phyloP scores from a whole-genome alignment of 1,139 yeast genomes.

The Hyphopichia burtonii region DNA sequence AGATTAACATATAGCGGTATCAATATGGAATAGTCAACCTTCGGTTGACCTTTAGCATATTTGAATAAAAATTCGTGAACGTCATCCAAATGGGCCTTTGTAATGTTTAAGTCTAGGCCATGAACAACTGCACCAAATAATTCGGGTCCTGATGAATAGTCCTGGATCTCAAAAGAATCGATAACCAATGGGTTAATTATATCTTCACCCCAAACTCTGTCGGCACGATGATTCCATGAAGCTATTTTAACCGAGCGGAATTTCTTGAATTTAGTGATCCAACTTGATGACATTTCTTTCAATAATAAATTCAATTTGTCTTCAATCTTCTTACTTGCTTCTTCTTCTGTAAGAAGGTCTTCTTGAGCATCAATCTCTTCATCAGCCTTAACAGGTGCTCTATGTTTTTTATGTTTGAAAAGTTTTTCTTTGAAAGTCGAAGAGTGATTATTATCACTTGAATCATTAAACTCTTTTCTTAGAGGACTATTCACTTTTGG shows the following conservation, averaged over 20 bases:
- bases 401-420: slow-evolving; percentile 2
- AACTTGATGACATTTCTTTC: slow-evolving; percentile 59
- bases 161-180: slow-evolving; percentile 36
- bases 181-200: slow-evolving; percentile 26
- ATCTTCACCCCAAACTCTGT: slow-evolving; percentile 38
- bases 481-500: slow-evolving; percentile 11
- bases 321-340: slow-evolving; percentile 29
- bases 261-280: slow-evolving; percentile 51
- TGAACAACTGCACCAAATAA: slow-evolving; percentile 30
- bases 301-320: slow-evolving; percentile 36
- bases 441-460: neutral
- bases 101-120: slow-evolving; percentile 31
- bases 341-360: too few relatives aligned
- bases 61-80: slow-evolving; percentile 36
- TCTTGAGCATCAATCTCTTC: slow-evolving; percentile 7
- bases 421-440: slow-evolving; percentile 1
- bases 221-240: slow-evolving; percentile 26
- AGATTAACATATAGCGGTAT: slow-evolving; percentile 33
- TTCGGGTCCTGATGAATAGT: slow-evolving; percentile 36
- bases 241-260: slow-evolving; percentile 25
- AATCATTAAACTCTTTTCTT: slow-evolving; percentile 6
- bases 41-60: slow-evolving; percentile 44
- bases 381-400: neutral
- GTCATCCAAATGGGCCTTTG: slow-evolving; percentile 28
- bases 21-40: slow-evolving; percentile 38